phyloP scores from a whole-genome alignment of 2,329 filamentous ascomycete genomes.

The Tolypocladium tropicale region DNA sequence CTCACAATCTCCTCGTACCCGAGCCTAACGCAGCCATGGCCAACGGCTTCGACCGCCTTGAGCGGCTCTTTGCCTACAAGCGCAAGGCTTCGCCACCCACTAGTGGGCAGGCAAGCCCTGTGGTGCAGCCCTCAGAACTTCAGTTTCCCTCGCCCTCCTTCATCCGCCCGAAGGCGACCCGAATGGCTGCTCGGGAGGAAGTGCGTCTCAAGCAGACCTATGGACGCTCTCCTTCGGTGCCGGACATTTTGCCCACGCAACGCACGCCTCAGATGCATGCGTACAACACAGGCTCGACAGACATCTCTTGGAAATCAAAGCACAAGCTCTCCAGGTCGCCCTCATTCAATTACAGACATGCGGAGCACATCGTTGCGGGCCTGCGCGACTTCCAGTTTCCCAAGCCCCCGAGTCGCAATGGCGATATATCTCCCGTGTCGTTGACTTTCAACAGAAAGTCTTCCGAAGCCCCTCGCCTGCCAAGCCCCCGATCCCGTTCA shows the following conservation, averaged over 20 bases:
- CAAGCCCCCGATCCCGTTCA: constrained; percentile 14
- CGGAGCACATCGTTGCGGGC: constrained; percentile 14
- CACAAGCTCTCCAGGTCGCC: constrained; percentile 11
- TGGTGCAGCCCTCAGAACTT: constrained; percentile 15
- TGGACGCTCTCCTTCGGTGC: constrained; percentile 18
- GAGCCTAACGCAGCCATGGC: constrained; percentile 29
- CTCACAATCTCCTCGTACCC: background rate
- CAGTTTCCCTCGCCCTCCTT: constrained; percentile 43
- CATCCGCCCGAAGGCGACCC: constrained; percentile 41
- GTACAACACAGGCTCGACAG: constrained; percentile 5
- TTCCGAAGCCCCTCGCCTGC: constrained; percentile 12
- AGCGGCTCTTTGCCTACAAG: constrained; percentile 40
- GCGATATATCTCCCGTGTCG: constrained; percentile 13
- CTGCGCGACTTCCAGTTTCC: constrained; percentile 28
- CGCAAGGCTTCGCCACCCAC: constrained; percentile 21
- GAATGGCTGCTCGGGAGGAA: constrained; percentile 49
- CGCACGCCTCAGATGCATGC: constrained; percentile 4
- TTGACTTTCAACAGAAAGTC: constrained; percentile 10
- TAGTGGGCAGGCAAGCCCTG: constrained; percentile 12
- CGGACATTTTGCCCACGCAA: constrained; percentile 6
- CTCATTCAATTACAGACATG: constrained; percentile 11
- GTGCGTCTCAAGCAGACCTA: constrained; percentile 18
- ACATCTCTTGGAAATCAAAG: constrained; percentile 2
- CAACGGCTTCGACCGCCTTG: constrained; percentile 37
- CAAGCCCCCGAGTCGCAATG: constrained; percentile 18